Base-by-base conservation (phyloP, 441 rosid genomes). In the Pelargonium australe region DNA sequence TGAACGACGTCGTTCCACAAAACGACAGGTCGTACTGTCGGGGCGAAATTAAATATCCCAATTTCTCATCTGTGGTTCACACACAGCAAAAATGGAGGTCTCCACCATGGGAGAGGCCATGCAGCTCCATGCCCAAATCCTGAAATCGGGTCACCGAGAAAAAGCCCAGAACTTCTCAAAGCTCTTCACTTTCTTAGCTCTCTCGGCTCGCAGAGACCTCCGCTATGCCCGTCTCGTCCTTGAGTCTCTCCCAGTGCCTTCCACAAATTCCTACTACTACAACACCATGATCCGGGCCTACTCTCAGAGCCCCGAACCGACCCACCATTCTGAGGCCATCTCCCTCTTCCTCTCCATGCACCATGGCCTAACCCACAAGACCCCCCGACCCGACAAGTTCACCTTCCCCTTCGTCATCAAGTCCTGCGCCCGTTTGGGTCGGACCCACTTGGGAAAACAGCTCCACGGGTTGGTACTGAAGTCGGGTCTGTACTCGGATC, bases 261-360 rank as follows among this genome's bases (percentile, higher is more conserved):
- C 49, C 37, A 66, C 70, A 2, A 72, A 61, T 37, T 66, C 75
- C 34, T 72, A 72, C 70, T 72, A 58, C 70, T 67, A 41, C 75
- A 72, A 72, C 75, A 72, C 75, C 75, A 62, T 72, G 57, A 67
- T 72, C 61, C 70, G 75, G 19, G 75, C 75, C 34, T 72, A 72
- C 45, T 72, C 75, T 45, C 70, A 17, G 60, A 72, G 75, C 62
- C 49, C 70, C 37, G 47, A 72, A 62, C 70, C 75, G n/a, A 47
- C 13, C 49, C 62, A 51, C 13, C 58, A 51, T n/a, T 51, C 58
- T 1, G 19, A 63, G 12, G 70, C 75, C 28, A 58, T 72, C 62
- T 34, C 75, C 40, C 70, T 72, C 61, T 72, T 66, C 62, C 45
- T 47, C 62, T 66, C 67, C 34, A 72, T 72, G 66, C 70, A 57